These are phyloP conservation scores for Xylariaceae sp. DNA, from an alignment of 2,329 filamentous ascomycete species.

Conservation along the genomic window DNA sequence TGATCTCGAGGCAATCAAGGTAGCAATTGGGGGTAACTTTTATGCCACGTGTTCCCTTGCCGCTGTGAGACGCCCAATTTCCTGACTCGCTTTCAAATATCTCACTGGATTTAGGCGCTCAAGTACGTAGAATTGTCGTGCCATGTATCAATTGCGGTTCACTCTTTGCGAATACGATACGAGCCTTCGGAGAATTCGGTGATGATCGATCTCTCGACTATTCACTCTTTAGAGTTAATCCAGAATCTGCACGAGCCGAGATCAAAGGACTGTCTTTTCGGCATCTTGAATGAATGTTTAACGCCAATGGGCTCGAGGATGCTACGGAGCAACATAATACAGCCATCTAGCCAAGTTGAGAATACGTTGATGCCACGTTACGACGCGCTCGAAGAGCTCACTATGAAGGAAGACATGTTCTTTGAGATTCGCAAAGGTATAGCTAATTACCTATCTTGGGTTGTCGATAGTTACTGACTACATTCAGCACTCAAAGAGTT, in stretches of 20 bases:
- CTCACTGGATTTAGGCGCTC: constrained; percentile 52
- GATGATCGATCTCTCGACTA: constrained; percentile 90
- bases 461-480: constrained; percentile 17
- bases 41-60: constrained; percentile 81
- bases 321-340: constrained; percentile 78
- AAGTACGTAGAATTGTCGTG: constrained; percentile 73
- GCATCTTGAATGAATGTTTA: constrained; percentile 74
- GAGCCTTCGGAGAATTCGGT: constrained; percentile 86
- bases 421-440: constrained; percentile 64
- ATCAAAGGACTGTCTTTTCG: constrained; percentile 78
- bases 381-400: constrained; percentile 77
- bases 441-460: background rate
- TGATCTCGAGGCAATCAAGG: constrained; percentile 74
- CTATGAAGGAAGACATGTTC: constrained; percentile 80
- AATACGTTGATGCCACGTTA: constrained; percentile 66
- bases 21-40: constrained; percentile 75
- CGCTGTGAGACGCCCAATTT: constrained; percentile 53
- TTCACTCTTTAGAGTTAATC: constrained; percentile 80
- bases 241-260: constrained; percentile 75
- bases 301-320: constrained; percentile 87
- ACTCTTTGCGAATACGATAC: constrained; percentile 80
- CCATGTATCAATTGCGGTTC: constrained; percentile 62
- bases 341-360: constrained; percentile 68
- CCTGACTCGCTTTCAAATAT: constrained; percentile 3
- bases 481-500: constrained; percentile 63